Conservation (phyloP, 768 basidiomycete genomes). For the Mrakia blollopis region DNA sequence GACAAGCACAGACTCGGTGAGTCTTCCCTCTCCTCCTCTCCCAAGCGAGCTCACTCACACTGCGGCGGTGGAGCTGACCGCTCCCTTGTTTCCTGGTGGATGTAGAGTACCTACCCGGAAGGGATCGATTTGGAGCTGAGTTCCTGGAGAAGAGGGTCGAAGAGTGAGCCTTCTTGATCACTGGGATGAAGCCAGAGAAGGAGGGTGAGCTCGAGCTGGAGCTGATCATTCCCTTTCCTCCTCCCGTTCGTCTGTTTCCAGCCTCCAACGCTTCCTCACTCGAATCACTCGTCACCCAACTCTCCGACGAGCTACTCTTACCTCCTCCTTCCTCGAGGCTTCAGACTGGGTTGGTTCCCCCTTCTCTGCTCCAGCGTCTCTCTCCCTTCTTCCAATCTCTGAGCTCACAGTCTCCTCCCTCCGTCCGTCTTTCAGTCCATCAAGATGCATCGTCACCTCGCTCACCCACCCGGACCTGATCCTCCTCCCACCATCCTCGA, state of each 20-base stretch:
- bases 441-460: slow-evolving; percentile 91
- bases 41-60: neutral
- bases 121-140: slow-evolving; percentile 88
- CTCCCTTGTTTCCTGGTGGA: neutral
- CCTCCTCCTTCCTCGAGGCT: slow-evolving; percentile 92
- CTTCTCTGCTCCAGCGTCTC: neutral
- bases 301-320: slow-evolving; percentile 78
- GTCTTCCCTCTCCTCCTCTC: slow-evolving; percentile 39
- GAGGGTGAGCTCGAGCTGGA: neutral
- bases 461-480: slow-evolving; percentile 84
- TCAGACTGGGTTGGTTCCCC: slow-evolving; percentile 83
- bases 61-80: neutral
- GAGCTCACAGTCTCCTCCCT: neutral
- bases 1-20: slow-evolving; percentile 92
- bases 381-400: too few relatives aligned
- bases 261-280: slow-evolving; percentile 86
- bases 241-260: slow-evolving; percentile 41
- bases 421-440: slow-evolving; percentile 60
- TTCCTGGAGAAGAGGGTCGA: slow-evolving; percentile 79
- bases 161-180: slow-evolving; percentile 8
- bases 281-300: slow-evolving; percentile 90
- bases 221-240: neutral
- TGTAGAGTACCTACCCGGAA: slow-evolving; percentile 88
- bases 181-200: neutral
- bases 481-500: slow-evolving; percentile 66